Base-by-base conservation (phyloP, 2,329 filamentous ascomycete genomes). In the Fusarium tjaetaba region DNA sequence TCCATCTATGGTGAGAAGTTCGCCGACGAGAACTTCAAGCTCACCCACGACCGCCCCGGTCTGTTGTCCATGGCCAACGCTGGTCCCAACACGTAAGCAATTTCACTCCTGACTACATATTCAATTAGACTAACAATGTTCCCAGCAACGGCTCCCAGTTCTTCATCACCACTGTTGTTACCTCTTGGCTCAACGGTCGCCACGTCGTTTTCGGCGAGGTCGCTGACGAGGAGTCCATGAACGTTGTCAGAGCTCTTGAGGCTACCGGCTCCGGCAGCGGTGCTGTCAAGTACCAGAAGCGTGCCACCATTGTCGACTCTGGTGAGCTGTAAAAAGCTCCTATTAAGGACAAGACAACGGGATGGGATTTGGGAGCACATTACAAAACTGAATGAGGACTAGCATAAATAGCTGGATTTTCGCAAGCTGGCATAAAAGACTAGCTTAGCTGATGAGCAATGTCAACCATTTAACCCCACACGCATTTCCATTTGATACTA, bases 1-100 rank as follows among this genome's bases (percentile, higher is more conserved):
- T 97, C 94, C 84, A 97, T 97, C 90, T 97, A 97, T 85, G 94
- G 94, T 80, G 94, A 97, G 86, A 96, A 96, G 89, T 97, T 97
- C 82, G 86, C 91, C 80, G 94, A 97, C 83, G 94, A 97, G 92
- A 97, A 97, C 92, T 97, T 97, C 89, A 81, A 85, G 72, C 82
- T 88, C 77, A 91, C 90, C 87, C 95, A 97, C 90, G 85, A 84
- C 84, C 86, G 87, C 79, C 92, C 92, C 73, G 93, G 92, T 87
- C 89, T 95, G 78, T 89, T 97, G 77, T 97, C 95, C 85, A 97
- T 97, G 95, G 95, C 95, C 84, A 97, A 97, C 86, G 93, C 95
- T 79, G 95, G 95, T 78, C 93, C 93, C 82, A 97, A 98, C 92
- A 98, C 96, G 90, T 92, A 87, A 84, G 89, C 18, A 20, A 14